Percentiles rank a stretch among this genome's conserved stretches.
Evolutionary conservation across 768 basidiomycete species (phyloP).

Genomic region (Psilocybe sp.): DNA sequence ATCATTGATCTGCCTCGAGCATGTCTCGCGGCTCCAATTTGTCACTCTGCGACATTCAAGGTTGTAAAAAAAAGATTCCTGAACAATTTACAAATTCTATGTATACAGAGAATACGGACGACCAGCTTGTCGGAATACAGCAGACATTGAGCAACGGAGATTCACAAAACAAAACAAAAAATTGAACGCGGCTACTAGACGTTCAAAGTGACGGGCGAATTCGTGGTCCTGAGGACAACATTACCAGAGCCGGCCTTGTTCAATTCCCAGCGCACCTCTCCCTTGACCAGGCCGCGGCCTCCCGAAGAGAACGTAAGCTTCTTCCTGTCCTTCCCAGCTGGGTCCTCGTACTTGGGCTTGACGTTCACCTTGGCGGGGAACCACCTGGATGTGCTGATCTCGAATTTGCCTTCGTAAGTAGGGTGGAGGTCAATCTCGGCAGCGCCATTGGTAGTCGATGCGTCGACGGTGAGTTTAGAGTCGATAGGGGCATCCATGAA

Average conservation of each 20-base stretch:
- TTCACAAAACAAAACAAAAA: too few relatives aligned
- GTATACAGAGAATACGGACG: too few relatives aligned
- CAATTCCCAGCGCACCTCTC: too few relatives aligned
- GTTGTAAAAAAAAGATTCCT: too few relatives aligned
- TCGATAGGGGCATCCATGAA: constrained; percentile 3
- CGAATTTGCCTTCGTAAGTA: constrained; percentile 2
- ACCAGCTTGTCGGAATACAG: too few relatives aligned
- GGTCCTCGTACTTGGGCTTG: background rate
- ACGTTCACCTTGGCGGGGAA: background rate
- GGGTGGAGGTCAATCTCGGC: constrained; percentile 1
- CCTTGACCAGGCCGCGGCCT: background rate
- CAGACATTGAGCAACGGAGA: too few relatives aligned
- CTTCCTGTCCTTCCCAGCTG: background rate
- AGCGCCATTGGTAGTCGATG: background rate
- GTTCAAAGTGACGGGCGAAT: background rate
- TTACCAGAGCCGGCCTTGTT: background rate
- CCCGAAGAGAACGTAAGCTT: background rate
- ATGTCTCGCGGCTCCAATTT: too few relatives aligned
- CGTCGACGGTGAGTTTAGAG: constrained; percentile 1
- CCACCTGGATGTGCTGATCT: background rate
- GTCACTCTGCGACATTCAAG: too few relatives aligned
- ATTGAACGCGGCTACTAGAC: background rate
- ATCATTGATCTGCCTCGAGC: too few relatives aligned
- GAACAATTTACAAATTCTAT: too few relatives aligned
- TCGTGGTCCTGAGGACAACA: background rate